Base-by-base conservation (phyloP, 2,329 filamentous ascomycete species). In the Xylariomycetidae sp. region DNA sequence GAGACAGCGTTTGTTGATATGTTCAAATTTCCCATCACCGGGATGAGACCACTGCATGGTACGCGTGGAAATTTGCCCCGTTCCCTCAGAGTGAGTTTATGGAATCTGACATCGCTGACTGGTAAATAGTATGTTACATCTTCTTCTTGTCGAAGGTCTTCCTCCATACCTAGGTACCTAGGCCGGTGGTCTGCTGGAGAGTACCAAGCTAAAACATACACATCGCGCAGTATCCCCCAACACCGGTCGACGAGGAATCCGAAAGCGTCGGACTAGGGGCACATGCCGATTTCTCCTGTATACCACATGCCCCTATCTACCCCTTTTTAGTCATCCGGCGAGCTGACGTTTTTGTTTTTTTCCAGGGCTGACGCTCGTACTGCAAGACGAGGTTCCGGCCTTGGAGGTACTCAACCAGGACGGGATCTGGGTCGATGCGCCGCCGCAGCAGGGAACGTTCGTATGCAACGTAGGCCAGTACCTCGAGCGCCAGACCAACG, bases 331-430 rank as follows among this genome's bases (percentile, higher is more conserved):
- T 11, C 12, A 14, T n/a, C 13, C 27, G n/a, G n/a, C 6, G 15
- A 11, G 6, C 27, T 16, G 7, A 9, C 27, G 31, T 7, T 30
- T 26, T n/a, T 23, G 2, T 27, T n/a, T 20, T 9, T 17, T 10
- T n/a, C 9, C 14, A 48, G 41, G 46, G 55, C 58, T 65, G 42
- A 66, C 63, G 0, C 51, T 66, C 9, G 61, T 66, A 1, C 41
- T 54, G 10, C 52, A 57, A 42, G 53, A 54, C 34, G 34, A 33
- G 7, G 40, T 50, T 2, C 43, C 43, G 11, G 54, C 51, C 2
- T 53, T 66, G 14, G 59, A 66, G 34, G 62, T 66, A 0, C 52
- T 65, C 3, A 64, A 64, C 37, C 55, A 50, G n/a, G 60, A 63
- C 23, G 63, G 59, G 4, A 36, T 54, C 2, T 66, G 62, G 62